These are phyloP conservation scores for Aegilops sharonensis DNA, from an alignment of 176 grass and related monocot species.

Conservation along the genomic window DNA sequence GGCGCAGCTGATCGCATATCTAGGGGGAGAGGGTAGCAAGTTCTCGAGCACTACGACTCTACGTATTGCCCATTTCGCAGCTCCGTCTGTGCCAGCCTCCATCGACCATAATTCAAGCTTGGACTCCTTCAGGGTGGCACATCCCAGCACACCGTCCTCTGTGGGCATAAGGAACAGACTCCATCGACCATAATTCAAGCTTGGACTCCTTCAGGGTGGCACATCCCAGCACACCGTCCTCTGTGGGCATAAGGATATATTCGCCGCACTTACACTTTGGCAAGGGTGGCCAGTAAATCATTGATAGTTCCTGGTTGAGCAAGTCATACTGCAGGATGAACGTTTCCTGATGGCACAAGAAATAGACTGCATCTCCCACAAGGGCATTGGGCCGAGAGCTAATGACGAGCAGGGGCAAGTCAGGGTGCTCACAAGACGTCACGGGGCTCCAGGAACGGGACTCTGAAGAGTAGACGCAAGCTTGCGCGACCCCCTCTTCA, in stretches of 20 bases:
- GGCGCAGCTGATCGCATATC: background rate
- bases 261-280: background rate
- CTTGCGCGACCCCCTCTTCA: background rate
- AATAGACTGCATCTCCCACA: background rate
- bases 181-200: background rate
- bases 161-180: background rate
- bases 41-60: background rate
- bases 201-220: background rate
- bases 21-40: background rate
- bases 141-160: background rate
- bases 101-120: background rate
- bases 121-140: background rate
- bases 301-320: background rate
- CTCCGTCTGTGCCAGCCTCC: background rate
- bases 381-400: background rate
- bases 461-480: background rate
- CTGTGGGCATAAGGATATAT: background rate
- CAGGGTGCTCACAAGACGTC: background rate
- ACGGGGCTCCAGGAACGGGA: background rate
- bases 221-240: background rate
- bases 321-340: background rate
- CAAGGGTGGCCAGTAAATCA: background rate
- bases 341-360: background rate
- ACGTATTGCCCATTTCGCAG: background rate
- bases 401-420: background rate